Evolutionary conservation across 768 basidiomycete genomes (phyloP), one percentile per base, ranked within the genome.

Genomic region (Macrocybe gigantea): DNA sequence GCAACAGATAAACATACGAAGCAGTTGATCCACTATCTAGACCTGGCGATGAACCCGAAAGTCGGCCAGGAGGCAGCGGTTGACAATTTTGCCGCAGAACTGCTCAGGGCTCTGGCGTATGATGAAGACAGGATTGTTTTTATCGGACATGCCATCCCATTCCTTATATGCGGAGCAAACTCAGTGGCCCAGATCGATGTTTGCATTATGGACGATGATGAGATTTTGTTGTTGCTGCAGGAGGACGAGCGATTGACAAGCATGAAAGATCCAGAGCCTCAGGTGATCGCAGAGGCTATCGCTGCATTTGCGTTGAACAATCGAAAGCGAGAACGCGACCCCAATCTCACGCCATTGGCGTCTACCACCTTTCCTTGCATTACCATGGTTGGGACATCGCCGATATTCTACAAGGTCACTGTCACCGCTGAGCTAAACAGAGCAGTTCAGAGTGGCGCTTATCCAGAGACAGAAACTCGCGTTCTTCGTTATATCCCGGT

Each of bases 281-380:
- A 64, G 49, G 54, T 64, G 32, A 57, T 61, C 12, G 59, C 64
- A 44, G 58, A 56, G 50, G 58, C 61, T 15, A 60, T 64, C 35
- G 60, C 63, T 15, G 63, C 63, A 38, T 62, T 58, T 52, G 51
- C 53, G 30, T 48, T 52, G 14, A 60, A 62, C 44, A 60, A 55
- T 47, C 43, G 40, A 22, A 22, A 22, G 22, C 22, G 22, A 22
- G 22, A 22, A 22, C 22, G 22, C 22, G 22, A 22, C 22, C 4
- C 4, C 22, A 22, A 22, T 22, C 22, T 22, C 22, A 1, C 22
- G 22, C 22, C 22, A 22, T 22, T 22, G 22, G 22, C 22, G 22
- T 22, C n/a, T n/a, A n/a, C n/a, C n/a, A n/a, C n/a, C n/a, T n/a
- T 22, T 22, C 22, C 22, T 22, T 22, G 22, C 22, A 22, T 22